Evolutionary conservation across 164 flowering plant genomes (phyloP).

Genomic region (Berberis thunbergii): DNA sequence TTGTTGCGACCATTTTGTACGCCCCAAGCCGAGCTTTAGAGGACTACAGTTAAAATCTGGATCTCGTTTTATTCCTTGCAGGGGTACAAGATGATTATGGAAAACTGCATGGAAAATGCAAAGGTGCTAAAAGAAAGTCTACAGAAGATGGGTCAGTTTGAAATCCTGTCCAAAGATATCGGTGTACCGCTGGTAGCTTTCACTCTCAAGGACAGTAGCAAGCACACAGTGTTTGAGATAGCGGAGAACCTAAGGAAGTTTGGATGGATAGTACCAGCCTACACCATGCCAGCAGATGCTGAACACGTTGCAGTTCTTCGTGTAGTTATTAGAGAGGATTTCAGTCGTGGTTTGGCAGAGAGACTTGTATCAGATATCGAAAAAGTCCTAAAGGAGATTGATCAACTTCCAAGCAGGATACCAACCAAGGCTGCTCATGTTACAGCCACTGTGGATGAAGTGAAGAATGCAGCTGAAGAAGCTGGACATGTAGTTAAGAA

Average conservation of each 20-base stretch:
- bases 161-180: slow-evolving; percentile 48
- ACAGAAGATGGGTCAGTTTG: slow-evolving; percentile 40
- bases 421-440: slow-evolving; percentile 17
- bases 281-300: slow-evolving; percentile 30
- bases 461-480: neutral
- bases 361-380: slow-evolving; percentile 35
- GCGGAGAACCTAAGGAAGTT: slow-evolving; percentile 38
- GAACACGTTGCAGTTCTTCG: slow-evolving; percentile 24
- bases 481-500: slow-evolving; percentile 13
- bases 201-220: slow-evolving; percentile 44
- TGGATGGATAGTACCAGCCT: slow-evolving; percentile 69
- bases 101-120: slow-evolving; percentile 51
- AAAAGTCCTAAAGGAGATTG: slow-evolving; percentile 40
- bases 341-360: slow-evolving; percentile 48
- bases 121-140: slow-evolving; percentile 33
- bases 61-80: slow-evolving; percentile 6
- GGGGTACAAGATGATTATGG: slow-evolving; percentile 54
- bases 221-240: slow-evolving; percentile 41
- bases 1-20: too few relatives aligned
- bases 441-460: slow-evolving; percentile 10
- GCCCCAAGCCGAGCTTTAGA: too few relatives aligned
- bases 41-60: neutral
- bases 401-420: slow-evolving; percentile 14
- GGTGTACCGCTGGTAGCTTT: slow-evolving; percentile 65
- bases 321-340: slow-evolving; percentile 59